Evolutionary conservation across 129 eudicot genomes (phyloP).

Genomic region (Tagetes patula): DNA sequence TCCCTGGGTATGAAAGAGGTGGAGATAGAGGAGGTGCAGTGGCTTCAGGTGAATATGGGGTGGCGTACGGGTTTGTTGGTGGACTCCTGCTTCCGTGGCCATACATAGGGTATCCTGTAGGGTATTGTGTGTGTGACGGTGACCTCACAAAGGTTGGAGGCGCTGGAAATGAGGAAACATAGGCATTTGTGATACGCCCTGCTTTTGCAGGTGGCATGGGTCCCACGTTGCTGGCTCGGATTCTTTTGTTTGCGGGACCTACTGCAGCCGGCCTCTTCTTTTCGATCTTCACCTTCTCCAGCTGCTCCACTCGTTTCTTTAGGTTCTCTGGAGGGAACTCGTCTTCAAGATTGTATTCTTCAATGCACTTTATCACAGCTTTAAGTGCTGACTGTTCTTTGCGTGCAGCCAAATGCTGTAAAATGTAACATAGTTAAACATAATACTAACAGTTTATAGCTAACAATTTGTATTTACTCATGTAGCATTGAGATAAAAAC

Average conservation of each 20-base stretch:
- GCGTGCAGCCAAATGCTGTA: constrained; percentile 86
- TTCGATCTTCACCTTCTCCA: constrained; percentile 86
- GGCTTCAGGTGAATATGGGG: constrained; percentile 66
- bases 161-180: constrained; percentile 84
- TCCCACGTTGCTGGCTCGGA: constrained; percentile 81
- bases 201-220: constrained; percentile 99
- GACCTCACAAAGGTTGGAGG: constrained; percentile 22
- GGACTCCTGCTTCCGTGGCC: constrained; percentile 75
- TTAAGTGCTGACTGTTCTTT: constrained; percentile 96
- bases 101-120: constrained; percentile 52
- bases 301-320: constrained; percentile 89
- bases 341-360: constrained; percentile 85
- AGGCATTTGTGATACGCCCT: constrained; percentile 88
- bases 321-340: constrained; percentile 86
- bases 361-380: constrained; percentile 91
- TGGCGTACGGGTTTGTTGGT: constrained; percentile 36
- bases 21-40: constrained; percentile 40
- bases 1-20: constrained; percentile 63
- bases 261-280: constrained; percentile 80
- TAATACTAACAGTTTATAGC: constrained; percentile 2
- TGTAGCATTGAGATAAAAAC: neutral
- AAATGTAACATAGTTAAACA: neutral
- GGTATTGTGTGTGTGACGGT: constrained; percentile 81
- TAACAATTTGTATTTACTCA: neutral
- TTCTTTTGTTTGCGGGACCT: constrained; percentile 83